Conservation (phyloP, 2,329 filamentous ascomycete species). For the Colletotrichum gloeosporioides region DNA sequence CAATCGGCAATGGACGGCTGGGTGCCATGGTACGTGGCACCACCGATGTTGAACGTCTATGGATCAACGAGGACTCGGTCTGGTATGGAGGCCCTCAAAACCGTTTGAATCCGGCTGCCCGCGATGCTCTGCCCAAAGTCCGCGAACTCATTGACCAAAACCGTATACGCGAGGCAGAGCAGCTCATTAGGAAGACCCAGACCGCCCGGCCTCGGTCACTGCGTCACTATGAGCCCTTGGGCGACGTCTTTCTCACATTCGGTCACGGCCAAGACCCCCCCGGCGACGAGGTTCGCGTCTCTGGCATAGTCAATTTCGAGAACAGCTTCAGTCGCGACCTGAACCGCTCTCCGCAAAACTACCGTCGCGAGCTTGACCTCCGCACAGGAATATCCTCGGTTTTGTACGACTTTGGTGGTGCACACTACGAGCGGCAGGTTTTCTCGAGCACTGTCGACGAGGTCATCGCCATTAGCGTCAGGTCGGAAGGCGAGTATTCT, state of each 20-base stretch:
- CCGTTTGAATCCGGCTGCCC: conserved; percentile 37
- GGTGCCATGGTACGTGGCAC: conserved; percentile 42
- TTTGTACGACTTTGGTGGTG: neutral
- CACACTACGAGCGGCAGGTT: neutral
- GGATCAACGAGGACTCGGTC: conserved; percentile 50
- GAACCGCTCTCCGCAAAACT: neutral
- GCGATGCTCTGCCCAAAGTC: neutral
- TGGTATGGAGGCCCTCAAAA: conserved; percentile 44
- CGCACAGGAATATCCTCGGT: neutral
- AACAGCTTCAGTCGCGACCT: neutral
- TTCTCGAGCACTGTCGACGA: neutral
- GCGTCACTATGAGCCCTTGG: neutral
- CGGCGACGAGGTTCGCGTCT: neutral
- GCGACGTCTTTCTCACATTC: neutral
- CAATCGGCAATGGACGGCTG: conserved; percentile 48
- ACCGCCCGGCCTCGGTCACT: neutral
- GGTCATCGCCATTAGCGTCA: neutral
- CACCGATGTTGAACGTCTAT: conserved; percentile 37
- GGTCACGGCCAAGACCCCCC: neutral
- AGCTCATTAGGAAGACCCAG: neutral
- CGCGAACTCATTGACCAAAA: neutral
- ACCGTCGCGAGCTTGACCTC: neutral
- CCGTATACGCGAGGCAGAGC: neutral
- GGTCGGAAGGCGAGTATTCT: neutral
- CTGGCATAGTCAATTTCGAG: neutral